phyloP scores from a whole-genome alignment of 108 stramenopile genomes.

The Discostella pseudostelligera region DNA sequence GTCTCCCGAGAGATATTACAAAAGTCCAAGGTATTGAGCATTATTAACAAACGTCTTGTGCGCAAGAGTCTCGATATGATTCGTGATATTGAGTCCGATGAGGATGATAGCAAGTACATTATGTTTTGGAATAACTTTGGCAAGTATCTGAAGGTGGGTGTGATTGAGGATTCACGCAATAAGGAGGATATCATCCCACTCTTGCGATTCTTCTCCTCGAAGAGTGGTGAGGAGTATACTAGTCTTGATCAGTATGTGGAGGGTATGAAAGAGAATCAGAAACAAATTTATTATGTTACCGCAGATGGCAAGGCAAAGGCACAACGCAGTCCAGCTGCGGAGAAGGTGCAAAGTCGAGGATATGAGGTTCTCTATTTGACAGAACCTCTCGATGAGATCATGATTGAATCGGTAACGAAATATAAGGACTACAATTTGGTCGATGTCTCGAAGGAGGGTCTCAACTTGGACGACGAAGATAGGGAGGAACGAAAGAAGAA shows the following conservation, averaged over 20 bases:
- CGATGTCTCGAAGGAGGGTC: constrained; percentile 92
- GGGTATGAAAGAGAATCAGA: constrained; percentile 91
- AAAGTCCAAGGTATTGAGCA: constrained; percentile 93
- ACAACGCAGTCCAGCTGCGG: constrained; percentile 87
- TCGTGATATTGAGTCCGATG: constrained; percentile 77
- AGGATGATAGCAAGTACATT: constrained; percentile 69
- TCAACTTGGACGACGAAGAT: constrained; percentile 79
- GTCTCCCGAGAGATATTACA: constrained; percentile 98
- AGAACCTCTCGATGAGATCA: constrained; percentile 97
- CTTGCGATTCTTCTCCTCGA: constrained; percentile 85
- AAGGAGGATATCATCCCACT: constrained; percentile 86
- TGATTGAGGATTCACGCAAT: constrained; percentile 89
- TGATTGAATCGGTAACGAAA: constrained; percentile 83
- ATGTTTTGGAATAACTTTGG: constrained; percentile 97
- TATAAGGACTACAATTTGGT: constrained; percentile 84
- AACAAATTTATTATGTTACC: constrained; percentile 93
- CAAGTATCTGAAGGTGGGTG: constrained; percentile 95
- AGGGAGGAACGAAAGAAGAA: constrained; percentile 91
- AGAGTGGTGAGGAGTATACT: constrained; percentile 79
- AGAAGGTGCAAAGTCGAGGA: constrained; percentile 83
- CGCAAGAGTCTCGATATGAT: constrained; percentile 97
- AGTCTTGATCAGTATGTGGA: constrained; percentile 87
- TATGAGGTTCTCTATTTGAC: constrained; percentile 93
- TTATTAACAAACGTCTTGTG: constrained; percentile 97
- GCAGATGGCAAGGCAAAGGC: constrained; percentile 88